phyloP scores from a whole-genome alignment of 2,329 filamentous ascomycete species.

The Dothiorella sarmentorum region DNA sequence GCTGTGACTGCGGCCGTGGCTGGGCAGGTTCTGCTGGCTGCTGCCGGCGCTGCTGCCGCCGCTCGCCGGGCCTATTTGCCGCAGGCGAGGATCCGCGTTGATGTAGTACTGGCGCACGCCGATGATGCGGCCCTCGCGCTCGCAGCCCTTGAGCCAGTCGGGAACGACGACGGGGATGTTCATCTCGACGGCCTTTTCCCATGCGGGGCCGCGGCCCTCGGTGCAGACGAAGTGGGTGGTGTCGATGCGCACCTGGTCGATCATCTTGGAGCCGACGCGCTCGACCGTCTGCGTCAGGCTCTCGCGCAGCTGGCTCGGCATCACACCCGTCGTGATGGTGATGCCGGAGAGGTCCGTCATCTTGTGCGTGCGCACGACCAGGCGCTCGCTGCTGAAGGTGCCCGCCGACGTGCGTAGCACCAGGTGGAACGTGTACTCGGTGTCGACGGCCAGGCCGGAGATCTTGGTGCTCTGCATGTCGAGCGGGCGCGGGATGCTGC shows the following conservation, averaged over 20 bases:
- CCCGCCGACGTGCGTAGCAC: conserved; percentile 88
- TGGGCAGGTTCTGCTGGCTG: conserved; percentile 23
- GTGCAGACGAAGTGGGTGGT: conserved; percentile 98
- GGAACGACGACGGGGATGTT: conserved; percentile 96
- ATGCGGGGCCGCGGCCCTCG: conserved; percentile 80
- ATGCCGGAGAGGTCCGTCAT: conserved; percentile 97
- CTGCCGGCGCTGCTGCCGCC: no score
- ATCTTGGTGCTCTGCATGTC: conserved; percentile 96
- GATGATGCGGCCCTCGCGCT: conserved; percentile 85
- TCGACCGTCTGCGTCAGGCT: conserved; percentile 72
- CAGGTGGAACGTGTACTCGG: conserved; percentile 91
- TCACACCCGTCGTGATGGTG: conserved; percentile 85
- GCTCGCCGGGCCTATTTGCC: conserved; percentile 47
- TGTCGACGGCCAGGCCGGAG: conserved; percentile 90
- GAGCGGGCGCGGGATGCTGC: conserved; percentile 82
- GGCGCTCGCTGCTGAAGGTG: conserved; percentile 76
- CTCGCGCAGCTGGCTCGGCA: conserved; percentile 71
- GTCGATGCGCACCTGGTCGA: conserved; percentile 88
- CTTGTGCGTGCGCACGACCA: conserved; percentile 89
- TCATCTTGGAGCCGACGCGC: conserved; percentile 87
- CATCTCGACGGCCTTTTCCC: conserved; percentile 97
- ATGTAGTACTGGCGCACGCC: conserved; percentile 95
- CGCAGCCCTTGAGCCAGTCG: conserved; percentile 97
- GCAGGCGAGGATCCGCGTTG: conserved; percentile 70
- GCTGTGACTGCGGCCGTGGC: conserved; percentile 25